phyloP scores from a whole-genome alignment of 164 flowering plant species.

The Cinnamomum chago region DNA sequence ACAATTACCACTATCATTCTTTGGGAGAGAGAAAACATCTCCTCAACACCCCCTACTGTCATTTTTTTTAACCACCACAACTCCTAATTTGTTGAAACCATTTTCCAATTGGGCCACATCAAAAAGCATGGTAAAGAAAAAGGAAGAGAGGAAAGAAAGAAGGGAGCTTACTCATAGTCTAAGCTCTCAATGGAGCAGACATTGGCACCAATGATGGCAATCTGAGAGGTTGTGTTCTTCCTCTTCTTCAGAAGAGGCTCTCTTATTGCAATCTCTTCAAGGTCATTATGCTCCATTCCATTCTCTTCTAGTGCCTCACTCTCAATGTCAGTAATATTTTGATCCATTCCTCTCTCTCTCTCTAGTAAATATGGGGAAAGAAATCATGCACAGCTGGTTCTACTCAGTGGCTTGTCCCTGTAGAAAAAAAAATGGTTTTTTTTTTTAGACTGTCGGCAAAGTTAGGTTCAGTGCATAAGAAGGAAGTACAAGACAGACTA shows the following conservation, averaged over 20 bases:
- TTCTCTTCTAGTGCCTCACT: conserved; percentile 18
- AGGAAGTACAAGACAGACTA: too few relatives aligned
- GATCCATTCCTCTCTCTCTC: conserved; percentile 16
- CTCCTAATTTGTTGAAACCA: too few relatives aligned
- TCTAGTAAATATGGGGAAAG: neutral
- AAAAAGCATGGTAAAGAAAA: neutral
- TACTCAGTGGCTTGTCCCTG: neutral
- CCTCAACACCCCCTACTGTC: too few relatives aligned
- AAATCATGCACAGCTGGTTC: neutral
- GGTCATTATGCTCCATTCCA: neutral
- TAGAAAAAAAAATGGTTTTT: neutral
- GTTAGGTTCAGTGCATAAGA: too few relatives aligned
- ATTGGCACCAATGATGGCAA: conserved; percentile 74
- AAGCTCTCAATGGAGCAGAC: conserved; percentile 68
- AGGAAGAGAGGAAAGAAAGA: neutral
- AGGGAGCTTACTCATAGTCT: conserved; percentile 65
- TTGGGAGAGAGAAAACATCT: too few relatives aligned
- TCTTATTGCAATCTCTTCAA: conserved; percentile 3
- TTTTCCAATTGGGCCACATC: too few relatives aligned
- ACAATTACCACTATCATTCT: too few relatives aligned
- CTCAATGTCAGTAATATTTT: conserved; percentile 29
- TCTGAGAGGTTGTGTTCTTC: conserved; percentile 56
- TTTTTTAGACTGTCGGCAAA: neutral
- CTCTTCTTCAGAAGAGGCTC: conserved; percentile 49
- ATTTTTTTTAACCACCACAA: too few relatives aligned